Evolutionary conservation across 169 alveolate genomes (phyloP).

Genomic region (Eimeria necatrix): DNA sequence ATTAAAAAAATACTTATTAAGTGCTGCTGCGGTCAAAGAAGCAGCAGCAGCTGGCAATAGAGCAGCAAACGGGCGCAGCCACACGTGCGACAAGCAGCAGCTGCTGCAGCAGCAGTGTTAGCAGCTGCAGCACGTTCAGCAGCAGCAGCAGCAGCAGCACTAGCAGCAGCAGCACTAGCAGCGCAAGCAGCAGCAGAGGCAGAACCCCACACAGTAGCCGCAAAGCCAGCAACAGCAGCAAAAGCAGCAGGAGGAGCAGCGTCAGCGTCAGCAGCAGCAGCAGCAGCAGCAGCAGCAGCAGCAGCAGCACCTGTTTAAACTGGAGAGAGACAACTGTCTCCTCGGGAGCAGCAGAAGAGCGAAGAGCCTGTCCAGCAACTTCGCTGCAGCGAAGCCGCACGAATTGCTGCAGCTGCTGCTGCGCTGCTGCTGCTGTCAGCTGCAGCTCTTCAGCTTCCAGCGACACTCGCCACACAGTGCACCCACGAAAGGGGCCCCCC

Average conservation of each 20-base stretch:
- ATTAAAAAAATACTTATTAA: too few relatives aligned
- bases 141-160: not conserved
- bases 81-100: too few relatives aligned
- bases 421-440: constrained; percentile 24
- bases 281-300: not conserved
- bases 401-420: not conserved
- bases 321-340: constrained; percentile 18
- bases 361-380: not conserved
- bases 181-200: not conserved
- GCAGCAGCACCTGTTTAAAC: not conserved
- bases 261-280: not conserved
- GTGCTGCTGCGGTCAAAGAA: too few relatives aligned
- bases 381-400: not conserved
- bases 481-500: not conserved
- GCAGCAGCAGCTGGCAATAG: too few relatives aligned
- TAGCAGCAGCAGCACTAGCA: not conserved
- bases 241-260: not conserved
- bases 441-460: not conserved
- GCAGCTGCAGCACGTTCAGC: too few relatives aligned
- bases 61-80: too few relatives aligned
- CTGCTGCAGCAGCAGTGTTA: too few relatives aligned
- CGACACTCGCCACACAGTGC: not conserved
- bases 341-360: not conserved
- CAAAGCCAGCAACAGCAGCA: too few relatives aligned
- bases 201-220: too few relatives aligned